These are phyloP conservation scores for Xylaria sp. DNA, from an alignment of 2,329 filamentous ascomycete genomes.

Conservation along the genomic window DNA sequence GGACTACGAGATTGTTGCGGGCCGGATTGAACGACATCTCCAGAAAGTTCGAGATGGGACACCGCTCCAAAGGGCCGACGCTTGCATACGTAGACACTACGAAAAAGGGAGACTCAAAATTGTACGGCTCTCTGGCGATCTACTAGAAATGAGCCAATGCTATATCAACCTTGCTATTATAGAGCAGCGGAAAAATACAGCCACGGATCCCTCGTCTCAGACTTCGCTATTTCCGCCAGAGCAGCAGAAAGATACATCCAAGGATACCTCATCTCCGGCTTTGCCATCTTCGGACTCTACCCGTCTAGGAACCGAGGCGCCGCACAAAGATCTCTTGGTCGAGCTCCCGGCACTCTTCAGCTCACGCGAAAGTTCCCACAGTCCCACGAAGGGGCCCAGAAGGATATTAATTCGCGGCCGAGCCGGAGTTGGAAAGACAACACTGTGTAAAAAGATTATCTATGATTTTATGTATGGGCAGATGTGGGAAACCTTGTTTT, in stretches of 20 bases:
- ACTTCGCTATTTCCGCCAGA: background rate
- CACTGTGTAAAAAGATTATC: conserved; percentile 25
- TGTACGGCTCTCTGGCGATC: conserved; percentile 15
- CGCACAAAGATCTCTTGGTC: background rate
- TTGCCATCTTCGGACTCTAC: background rate
- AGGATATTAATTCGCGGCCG: conserved; percentile 22
- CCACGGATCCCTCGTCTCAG: background rate
- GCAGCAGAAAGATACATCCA: background rate
- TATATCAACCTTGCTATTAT: conserved; percentile 29
- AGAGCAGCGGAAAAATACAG: background rate
- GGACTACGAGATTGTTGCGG: background rate
- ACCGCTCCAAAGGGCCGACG: conserved; percentile 2
- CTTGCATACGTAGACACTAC: conserved; percentile 14
- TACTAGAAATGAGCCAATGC: conserved; percentile 16
- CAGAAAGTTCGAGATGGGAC: background rate
- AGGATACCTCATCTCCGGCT: background rate
- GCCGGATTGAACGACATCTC: background rate
- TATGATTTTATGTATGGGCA: conserved; percentile 7
- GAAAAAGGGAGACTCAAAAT: conserved; percentile 9
- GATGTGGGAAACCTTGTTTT: conserved; percentile 11
- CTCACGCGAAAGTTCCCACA: background rate
- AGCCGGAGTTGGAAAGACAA: conserved; percentile 18
- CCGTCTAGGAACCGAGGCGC: background rate
- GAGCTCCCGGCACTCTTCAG: conserved; percentile 10
- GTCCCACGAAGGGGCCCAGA: background rate